Evolutionary conservation across 1,139 yeast genomes (phyloP).

Genomic region (Schwanniomyces etchellsii): DNA sequence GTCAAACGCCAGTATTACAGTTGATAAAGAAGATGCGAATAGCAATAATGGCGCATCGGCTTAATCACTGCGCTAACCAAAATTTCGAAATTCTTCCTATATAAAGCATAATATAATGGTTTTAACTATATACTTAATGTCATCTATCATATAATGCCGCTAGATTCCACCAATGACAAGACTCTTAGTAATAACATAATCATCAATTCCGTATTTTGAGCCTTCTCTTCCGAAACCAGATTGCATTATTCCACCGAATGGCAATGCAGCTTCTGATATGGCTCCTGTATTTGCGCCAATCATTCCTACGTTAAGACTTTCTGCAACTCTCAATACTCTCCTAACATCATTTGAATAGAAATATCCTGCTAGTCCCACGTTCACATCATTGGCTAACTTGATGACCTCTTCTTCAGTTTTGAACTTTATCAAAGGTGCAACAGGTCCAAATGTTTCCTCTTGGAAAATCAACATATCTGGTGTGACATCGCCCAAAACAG

Average conservation of each 20-base stretch:
- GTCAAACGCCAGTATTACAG: no score
- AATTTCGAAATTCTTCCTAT: no score
- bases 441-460: constrained; percentile 90
- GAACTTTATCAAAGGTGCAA: constrained; percentile 72
- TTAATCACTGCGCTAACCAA: no score
- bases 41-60: no score
- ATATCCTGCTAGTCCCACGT: constrained; percentile 44
- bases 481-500: constrained; percentile 64
- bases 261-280: constrained; percentile 40
- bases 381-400: constrained; percentile 58
- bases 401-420: constrained; percentile 65
- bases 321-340: constrained; percentile 49
- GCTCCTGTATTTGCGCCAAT: constrained; percentile 41
- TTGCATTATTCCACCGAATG: constrained; percentile 42
- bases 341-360: constrained; percentile 38
- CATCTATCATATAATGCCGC: no score
- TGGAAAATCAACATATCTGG: constrained; percentile 53
- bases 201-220: constrained; percentile 38
- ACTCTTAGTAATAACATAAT: constrained; percentile 30
- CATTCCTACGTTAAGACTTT: constrained; percentile 43
- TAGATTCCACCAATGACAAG: constrained; percentile 20
- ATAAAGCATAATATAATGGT: no score
- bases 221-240: constrained; percentile 49
- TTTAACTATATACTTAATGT: no score
- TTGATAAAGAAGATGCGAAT: no score